Evolutionary conservation across 75 land plant genomes (phyloP).

Genomic region (Pinus tabuliformis): DNA sequence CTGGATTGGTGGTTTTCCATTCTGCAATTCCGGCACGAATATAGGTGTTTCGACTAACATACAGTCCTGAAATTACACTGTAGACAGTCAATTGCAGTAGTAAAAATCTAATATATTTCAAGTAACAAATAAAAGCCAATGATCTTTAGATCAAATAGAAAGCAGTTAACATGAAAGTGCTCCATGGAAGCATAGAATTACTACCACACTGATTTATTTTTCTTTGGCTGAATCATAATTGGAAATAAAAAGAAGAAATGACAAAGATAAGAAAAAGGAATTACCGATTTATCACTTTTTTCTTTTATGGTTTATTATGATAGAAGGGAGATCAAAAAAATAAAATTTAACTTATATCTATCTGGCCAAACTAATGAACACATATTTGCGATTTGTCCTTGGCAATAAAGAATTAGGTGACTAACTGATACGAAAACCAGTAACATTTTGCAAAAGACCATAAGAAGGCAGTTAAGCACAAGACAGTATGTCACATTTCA

Average conservation of each 20-base stretch:
- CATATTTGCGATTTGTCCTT: neutral
- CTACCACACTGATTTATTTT: neutral
- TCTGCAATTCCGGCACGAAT: constrained; percentile 93
- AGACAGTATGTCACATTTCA: neutral
- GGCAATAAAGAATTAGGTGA: neutral
- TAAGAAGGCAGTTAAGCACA: neutral
- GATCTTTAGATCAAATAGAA: neutral
- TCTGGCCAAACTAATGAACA: neutral
- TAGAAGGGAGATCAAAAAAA: too few relatives aligned
- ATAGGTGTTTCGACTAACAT: constrained; percentile 95
- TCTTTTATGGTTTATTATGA: neutral
- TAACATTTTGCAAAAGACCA: neutral
- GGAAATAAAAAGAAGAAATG: neutral
- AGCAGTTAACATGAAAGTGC: neutral
- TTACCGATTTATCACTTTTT: neutral
- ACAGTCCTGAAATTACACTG: constrained; percentile 61
- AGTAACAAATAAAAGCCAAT: neutral
- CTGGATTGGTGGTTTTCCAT: constrained; percentile 92
- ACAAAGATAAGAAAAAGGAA: neutral
- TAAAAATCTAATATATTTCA: neutral
- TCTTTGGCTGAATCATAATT: neutral
- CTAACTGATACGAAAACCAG: neutral
- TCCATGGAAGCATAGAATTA: neutral
- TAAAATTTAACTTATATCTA: too few relatives aligned
- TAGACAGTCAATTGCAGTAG: neutral